Conservation (phyloP, 1,284 basidiomycete genomes). For the Pseudozyma tsukubaensis region DNA sequence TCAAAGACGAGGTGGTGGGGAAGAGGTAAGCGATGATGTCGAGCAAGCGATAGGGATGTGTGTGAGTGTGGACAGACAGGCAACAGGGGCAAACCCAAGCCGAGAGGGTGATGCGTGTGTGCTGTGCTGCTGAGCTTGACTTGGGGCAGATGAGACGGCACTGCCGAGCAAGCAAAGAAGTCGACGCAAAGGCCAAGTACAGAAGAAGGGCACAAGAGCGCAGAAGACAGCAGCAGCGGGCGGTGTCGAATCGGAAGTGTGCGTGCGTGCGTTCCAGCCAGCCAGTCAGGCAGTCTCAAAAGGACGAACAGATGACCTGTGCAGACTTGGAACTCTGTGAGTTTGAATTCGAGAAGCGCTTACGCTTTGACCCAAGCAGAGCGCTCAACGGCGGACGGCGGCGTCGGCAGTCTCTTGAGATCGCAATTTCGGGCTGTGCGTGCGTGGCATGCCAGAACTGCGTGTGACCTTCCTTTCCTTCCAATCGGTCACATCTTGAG, state of each 20-base stretch:
- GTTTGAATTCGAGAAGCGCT: no score
- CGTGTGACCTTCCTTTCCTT: neutral
- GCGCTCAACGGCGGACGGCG: no score
- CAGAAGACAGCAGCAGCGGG: no score
- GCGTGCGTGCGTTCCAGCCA: neutral
- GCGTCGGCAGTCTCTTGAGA: neutral
- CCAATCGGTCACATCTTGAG: neutral
- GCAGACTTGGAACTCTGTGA: no score
- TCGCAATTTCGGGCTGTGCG: constrained; percentile 22
- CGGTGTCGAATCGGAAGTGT: constrained; percentile 5
- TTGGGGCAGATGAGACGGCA: no score
- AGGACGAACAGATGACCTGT: constrained; percentile 1
- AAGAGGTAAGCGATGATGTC: constrained; percentile 10
- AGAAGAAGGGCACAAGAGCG: neutral
- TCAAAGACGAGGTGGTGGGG: constrained; percentile 26
- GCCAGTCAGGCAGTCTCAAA: neutral
- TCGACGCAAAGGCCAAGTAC: no score
- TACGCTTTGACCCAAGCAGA: constrained; percentile 11
- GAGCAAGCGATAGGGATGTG: constrained; percentile 12
- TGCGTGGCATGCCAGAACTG: constrained; percentile 4
- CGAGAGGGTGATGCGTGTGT: constrained; percentile 2
- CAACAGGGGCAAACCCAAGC: neutral
- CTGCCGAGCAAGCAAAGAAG: no score
- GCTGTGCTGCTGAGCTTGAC: no score
- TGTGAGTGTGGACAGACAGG: neutral